Percentiles rank a stretch among this genome's conserved stretches.
phyloP scores from a whole-genome alignment of 371 early-diverging fungal species.

The Phascolomyces articulosus region DNA sequence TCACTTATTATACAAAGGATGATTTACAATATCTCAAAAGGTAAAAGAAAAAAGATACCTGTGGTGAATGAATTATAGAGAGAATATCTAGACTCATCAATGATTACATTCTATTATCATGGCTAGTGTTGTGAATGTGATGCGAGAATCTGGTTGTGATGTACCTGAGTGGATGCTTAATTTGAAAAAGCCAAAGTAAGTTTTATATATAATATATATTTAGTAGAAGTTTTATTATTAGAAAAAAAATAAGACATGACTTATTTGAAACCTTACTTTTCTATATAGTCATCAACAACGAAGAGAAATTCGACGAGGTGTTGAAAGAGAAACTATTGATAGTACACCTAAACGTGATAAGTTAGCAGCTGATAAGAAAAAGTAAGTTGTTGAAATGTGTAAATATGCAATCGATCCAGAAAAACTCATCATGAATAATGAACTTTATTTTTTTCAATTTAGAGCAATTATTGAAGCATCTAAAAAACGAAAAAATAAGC shows the following conservation, averaged over 20 bases:
- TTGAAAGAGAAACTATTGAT: conserved; percentile 36
- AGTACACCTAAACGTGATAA: conserved; percentile 37
- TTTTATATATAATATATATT: neutral
- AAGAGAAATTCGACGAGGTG: conserved; percentile 26
- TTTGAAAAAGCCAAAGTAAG: conserved; percentile 75
- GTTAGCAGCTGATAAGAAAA: conserved; percentile 25
- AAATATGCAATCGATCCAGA: too few species aligned
- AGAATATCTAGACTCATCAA: neutral
- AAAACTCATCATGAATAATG: too few species aligned
- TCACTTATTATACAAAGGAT: conserved; percentile 93
- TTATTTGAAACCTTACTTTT: too few species aligned
- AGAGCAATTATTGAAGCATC: conserved; percentile 47
- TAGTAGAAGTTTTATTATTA: too few species aligned
- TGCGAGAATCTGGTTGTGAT: conserved; percentile 94
- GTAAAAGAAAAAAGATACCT: too few species aligned
- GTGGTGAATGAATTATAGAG: neutral
- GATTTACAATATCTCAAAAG: conserved; percentile 86
- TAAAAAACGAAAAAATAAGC: conserved; percentile 37
- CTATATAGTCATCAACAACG: conserved; percentile 28
- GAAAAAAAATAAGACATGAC: neutral
- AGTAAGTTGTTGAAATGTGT: conserved; percentile 26
- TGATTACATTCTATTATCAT: neutral
- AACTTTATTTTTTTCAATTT: too few species aligned
- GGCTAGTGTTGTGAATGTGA: conserved; percentile 89
- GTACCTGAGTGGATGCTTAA: conserved; percentile 97